Evolutionary conservation across 2,329 filamentous ascomycete genomes (phyloP).

Genomic region (Paecilomyces niveus): DNA sequence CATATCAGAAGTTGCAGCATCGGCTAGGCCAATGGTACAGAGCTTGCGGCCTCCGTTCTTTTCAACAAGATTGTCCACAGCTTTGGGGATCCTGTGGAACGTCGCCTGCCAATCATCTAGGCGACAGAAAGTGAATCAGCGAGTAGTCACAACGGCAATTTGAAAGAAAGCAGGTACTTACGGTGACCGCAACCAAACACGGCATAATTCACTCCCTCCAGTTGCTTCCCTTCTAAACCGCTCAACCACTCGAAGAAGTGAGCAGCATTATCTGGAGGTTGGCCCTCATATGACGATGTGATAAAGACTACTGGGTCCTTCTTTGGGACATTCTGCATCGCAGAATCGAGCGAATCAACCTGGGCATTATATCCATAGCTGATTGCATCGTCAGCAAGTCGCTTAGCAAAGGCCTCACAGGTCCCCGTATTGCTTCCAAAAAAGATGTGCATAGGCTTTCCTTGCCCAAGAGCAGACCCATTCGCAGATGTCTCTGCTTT

Average conservation of each 20-base stretch:
- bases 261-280: conserved; percentile 64
- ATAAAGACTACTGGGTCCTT: conserved; percentile 59
- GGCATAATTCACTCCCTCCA: conserved; percentile 55
- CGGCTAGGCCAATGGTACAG: conserved; percentile 47
- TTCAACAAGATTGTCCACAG: conserved; percentile 51
- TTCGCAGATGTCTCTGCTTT: conserved; percentile 12
- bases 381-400: conserved; percentile 53
- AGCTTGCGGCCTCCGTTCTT: conserved; percentile 45
- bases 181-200: conserved; percentile 63
- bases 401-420: conserved; percentile 62
- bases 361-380: conserved; percentile 54
- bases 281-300: conserved; percentile 66
- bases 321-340: conserved; percentile 53
- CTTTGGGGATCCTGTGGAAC: conserved; percentile 60
- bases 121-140: conserved; percentile 17
- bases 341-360: conserved; percentile 54
- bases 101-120: conserved; percentile 46
- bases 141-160: conserved; percentile 5
- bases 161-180: conserved; percentile 11
- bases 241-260: conserved; percentile 63
- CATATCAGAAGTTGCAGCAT: conserved; percentile 58
- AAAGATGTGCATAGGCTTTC: conserved; percentile 54
- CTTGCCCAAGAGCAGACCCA: conserved; percentile 5
- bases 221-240: conserved; percentile 41
- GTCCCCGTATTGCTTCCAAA: conserved; percentile 72